phyloP scores from a whole-genome alignment of 2,329 filamentous ascomycete species.

The Cladophialophora exuberans region DNA sequence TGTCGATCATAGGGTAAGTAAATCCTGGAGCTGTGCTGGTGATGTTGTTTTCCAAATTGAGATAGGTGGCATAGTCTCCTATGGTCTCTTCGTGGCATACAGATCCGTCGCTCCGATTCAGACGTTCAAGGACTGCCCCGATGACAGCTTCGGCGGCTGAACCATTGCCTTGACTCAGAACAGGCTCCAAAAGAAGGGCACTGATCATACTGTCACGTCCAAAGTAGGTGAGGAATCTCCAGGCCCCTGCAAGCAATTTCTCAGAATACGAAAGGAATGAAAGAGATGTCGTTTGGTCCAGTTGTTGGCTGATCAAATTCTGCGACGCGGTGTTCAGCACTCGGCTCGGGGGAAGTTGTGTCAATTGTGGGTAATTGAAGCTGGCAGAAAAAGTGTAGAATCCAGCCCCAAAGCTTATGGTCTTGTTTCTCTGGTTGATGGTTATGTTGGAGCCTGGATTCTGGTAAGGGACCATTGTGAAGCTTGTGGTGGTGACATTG shows the following conservation, averaged over 20 bases:
- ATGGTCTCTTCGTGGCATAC: constrained; percentile 69
- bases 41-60: constrained; percentile 59
- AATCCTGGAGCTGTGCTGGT: constrained; percentile 58
- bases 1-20: constrained; percentile 66
- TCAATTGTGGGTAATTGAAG: constrained; percentile 65
- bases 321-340: constrained; percentile 56
- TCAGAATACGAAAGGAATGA: constrained; percentile 67
- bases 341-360: constrained; percentile 54
- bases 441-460: constrained; percentile 30
- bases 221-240: constrained; percentile 70
- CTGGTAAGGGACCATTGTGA: constrained; percentile 51
- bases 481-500: constrained; percentile 59
- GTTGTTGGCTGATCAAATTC: constrained; percentile 50
- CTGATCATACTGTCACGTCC: constrained; percentile 68
- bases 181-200: constrained; percentile 59
- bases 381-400: constrained; percentile 62
- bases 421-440: constrained; percentile 48
- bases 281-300: constrained; percentile 56
- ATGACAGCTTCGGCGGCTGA: constrained; percentile 66
- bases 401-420: constrained; percentile 55
- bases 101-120: constrained; percentile 63
- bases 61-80: constrained; percentile 66
- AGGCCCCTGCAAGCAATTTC: constrained; percentile 66
- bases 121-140: constrained; percentile 61
- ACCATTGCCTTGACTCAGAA: constrained; percentile 59